A percentile compares a stretch with the other conserved stretches of the same genome.
Evolutionary conservation across 768 basidiomycete genomes (phyloP).

Genomic region (Udeniomyces megalosporus): DNA sequence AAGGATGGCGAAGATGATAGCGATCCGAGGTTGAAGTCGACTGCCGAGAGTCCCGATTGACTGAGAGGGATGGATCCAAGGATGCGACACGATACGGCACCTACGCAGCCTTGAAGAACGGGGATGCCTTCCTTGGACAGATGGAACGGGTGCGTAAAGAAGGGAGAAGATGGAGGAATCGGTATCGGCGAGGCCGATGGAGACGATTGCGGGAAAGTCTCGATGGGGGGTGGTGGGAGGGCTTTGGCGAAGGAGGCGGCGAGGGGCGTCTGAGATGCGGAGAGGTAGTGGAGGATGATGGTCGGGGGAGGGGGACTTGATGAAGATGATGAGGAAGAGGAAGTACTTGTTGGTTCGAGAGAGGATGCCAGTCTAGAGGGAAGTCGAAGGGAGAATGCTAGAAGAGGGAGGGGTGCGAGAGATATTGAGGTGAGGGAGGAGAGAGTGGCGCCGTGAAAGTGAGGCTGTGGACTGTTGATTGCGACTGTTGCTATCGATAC

Average conservation of each 20-base stretch:
- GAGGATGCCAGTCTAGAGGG: constrained; percentile 67
- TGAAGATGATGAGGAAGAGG: background rate
- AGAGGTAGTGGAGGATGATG: constrained; percentile 68
- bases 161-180: constrained; percentile 15
- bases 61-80: constrained; percentile 50
- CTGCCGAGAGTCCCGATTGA: constrained; percentile 26
- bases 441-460: constrained; percentile 76
- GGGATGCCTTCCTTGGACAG: constrained; percentile 43
- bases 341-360: background rate
- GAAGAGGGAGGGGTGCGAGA: constrained; percentile 70
- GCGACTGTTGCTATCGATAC: constrained; percentile 15
- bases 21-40: constrained; percentile 24
- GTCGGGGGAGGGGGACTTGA: constrained; percentile 19
- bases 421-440: constrained; percentile 87
- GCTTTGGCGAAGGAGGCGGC: constrained; percentile 60
- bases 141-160: constrained; percentile 23
- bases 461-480: background rate
- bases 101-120: constrained; percentile 44
- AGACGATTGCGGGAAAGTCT: too few relatives aligned
- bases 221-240: constrained; percentile 45
- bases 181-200: constrained; percentile 18
- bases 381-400: constrained; percentile 75
- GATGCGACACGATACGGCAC: constrained; percentile 56
- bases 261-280: constrained; percentile 44
- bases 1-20: background rate